Conservation (phyloP, 441 rosid species). For the Gossypium lobatum region DNA sequence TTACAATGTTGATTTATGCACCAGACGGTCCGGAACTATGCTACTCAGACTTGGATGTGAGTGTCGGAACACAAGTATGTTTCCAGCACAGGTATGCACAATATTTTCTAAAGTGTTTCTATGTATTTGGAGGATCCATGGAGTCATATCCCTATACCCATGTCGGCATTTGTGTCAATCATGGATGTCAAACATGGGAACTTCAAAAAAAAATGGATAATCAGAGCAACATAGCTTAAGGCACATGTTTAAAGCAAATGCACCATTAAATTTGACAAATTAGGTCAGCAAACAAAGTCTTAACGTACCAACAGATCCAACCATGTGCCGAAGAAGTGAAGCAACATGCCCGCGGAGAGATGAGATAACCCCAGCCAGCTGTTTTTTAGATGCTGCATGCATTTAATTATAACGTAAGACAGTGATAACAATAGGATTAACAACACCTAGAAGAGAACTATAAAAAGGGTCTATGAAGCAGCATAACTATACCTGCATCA, state of each 20-base stretch:
- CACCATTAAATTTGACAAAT: background rate
- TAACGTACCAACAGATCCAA: constrained; percentile 83
- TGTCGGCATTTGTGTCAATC: background rate
- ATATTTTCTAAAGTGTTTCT: background rate
- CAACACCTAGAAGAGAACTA: background rate
- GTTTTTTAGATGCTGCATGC: constrained; percentile 70
- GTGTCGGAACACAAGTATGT: background rate
- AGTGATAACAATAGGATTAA: background rate
- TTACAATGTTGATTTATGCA: background rate
- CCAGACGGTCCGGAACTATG: background rate
- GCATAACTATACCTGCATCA: constrained; percentile 58
- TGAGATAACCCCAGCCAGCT: constrained; percentile 63
- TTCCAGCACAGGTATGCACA: background rate
- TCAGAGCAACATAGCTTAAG: background rate
- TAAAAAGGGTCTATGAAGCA: background rate
- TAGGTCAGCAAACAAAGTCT: background rate
- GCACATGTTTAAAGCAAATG: background rate
- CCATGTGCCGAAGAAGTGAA: constrained; percentile 80
- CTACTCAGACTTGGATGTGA: background rate
- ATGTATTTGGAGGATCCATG: background rate
- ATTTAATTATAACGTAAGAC: background rate
- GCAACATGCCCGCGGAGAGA: constrained; percentile 75
- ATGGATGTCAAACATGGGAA: background rate
- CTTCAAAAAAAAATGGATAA: background rate
- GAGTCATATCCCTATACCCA: background rate